Conservation (phyloP, 2,329 filamentous ascomycete genomes). For the Helicocarpus griseus region DNA sequence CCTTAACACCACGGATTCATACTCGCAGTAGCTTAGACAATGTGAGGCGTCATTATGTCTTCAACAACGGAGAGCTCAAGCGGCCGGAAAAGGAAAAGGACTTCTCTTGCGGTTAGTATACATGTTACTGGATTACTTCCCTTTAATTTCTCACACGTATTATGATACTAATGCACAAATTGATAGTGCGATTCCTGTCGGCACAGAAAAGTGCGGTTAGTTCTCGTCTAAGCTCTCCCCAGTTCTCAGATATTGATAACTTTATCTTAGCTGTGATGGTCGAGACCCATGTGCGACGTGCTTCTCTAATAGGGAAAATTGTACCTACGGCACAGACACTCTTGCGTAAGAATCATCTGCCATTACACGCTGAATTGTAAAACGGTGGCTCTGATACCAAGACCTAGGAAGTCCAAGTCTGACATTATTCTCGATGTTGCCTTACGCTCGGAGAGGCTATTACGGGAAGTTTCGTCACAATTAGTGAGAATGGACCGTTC, state of each 20-base stretch:
- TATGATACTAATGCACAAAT: too few relatives aligned
- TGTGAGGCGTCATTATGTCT: too few relatives aligned
- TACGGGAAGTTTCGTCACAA: constrained; percentile 37
- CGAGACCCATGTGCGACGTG: constrained; percentile 34
- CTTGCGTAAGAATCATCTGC: constrained; percentile 19
- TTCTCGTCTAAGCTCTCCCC: not conserved
- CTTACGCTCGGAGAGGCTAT: constrained; percentile 38
- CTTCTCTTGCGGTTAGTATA: constrained; percentile 23
- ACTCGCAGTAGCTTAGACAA: too few relatives aligned
- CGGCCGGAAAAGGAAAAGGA: constrained; percentile 18
- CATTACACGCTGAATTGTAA: constrained; percentile 29
- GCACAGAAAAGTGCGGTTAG: constrained; percentile 39
- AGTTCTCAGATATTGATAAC: not conserved
- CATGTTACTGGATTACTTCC: too few relatives aligned
- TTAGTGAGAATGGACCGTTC: constrained; percentile 23
- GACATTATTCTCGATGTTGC: constrained; percentile 45
- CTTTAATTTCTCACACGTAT: too few relatives aligned
- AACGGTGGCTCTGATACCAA: not conserved
- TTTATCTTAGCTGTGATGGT: constrained; percentile 37
- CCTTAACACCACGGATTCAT: too few relatives aligned
- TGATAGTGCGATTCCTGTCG: constrained; percentile 44
- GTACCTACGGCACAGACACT: constrained; percentile 22
- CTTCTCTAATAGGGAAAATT: constrained; percentile 15
- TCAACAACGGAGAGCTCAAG: constrained; percentile 7
- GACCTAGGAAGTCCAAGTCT: constrained; percentile 39